These are phyloP conservation scores for Mycena filopes DNA, from an alignment of 768 basidiomycete species.

Conservation along the genomic window DNA sequence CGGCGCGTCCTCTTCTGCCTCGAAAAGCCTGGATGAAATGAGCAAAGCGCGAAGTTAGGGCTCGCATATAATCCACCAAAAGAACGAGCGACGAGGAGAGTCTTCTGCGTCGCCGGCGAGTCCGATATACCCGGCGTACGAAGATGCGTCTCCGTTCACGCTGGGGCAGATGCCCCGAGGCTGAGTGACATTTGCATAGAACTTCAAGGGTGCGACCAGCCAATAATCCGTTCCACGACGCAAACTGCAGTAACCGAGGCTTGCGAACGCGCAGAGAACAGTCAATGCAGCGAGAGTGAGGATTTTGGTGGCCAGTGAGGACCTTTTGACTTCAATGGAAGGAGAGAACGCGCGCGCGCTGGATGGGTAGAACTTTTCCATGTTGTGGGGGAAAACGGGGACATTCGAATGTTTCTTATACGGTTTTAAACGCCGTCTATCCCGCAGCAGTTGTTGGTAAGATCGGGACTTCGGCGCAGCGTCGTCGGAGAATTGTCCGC, in stretches of 20 bases:
- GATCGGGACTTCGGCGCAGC: no score
- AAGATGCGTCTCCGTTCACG: slow-evolving; percentile 18
- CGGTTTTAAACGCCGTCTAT: neutral
- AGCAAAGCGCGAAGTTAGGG: neutral
- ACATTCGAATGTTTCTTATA: neutral
- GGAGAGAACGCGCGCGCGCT: neutral
- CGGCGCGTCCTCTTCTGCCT: slow-evolving; percentile 37
- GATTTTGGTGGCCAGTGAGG: neutral
- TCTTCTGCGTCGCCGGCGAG: slow-evolving; percentile 35
- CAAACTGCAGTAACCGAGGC: neutral
- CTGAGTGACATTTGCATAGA: slow-evolving; percentile 16
- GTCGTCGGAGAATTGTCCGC: no score
- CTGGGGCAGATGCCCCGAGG: slow-evolving; percentile 9
- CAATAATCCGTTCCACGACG: slow-evolving; percentile 8
- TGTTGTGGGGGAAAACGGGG: neutral
- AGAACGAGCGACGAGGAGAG: slow-evolving; percentile 36
- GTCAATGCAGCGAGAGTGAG: neutral
- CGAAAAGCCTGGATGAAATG: slow-evolving; percentile 38
- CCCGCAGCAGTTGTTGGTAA: neutral
- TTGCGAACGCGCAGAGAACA: neutral
- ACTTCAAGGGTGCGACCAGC: neutral
- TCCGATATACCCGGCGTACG: slow-evolving; percentile 42
- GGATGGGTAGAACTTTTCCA: neutral
- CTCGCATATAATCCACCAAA: slow-evolving; percentile 14
- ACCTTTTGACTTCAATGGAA: neutral